Conservation (phyloP, 1,139 yeast genomes). For the Hyphopichia wangnamkhiaoensis region DNA sequence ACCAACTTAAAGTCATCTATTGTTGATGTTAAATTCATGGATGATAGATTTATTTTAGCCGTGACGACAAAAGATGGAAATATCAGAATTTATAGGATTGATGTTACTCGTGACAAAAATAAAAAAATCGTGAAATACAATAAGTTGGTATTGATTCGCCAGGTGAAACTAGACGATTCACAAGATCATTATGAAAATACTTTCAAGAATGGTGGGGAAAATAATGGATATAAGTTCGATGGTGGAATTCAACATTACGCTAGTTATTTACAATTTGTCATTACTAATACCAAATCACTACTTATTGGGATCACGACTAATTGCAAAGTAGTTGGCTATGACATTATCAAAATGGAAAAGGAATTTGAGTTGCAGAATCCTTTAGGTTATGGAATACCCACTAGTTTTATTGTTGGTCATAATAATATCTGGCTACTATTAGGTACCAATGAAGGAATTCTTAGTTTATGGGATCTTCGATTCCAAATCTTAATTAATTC, state of each 20-base stretch:
- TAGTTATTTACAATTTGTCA: slow-evolving; percentile 39
- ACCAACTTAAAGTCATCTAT: slow-evolving; percentile 51
- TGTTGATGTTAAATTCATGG: slow-evolving; percentile 52
- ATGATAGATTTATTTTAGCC: slow-evolving; percentile 64
- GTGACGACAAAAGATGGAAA: slow-evolving; percentile 68
- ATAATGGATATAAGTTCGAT: background rate
- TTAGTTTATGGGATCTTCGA: slow-evolving; percentile 81
- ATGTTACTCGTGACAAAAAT: slow-evolving; percentile 39
- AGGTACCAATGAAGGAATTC: slow-evolving; percentile 74
- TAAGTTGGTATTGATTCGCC: slow-evolving; percentile 46
- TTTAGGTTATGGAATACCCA: slow-evolving; percentile 63
- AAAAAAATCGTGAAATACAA: slow-evolving; percentile 33
- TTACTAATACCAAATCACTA: slow-evolving; percentile 19
- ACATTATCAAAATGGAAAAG: slow-evolving; percentile 58
- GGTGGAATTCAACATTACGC: slow-evolving; percentile 37
- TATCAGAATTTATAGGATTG: slow-evolving; percentile 58
- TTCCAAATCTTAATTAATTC: slow-evolving; percentile 61
- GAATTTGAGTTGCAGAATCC: slow-evolving; percentile 53
- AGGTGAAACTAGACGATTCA: slow-evolving; percentile 29
- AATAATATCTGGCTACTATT: slow-evolving; percentile 60
- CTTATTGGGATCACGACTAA: slow-evolving; percentile 54
- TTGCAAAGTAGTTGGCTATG: slow-evolving; percentile 56
- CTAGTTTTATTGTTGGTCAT: slow-evolving; percentile 59
- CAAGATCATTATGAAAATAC: slow-evolving; percentile 12
- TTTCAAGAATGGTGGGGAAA: background rate